Base-by-base conservation (phyloP, 306 rosid species). In the Mimosa pudica region DNA sequence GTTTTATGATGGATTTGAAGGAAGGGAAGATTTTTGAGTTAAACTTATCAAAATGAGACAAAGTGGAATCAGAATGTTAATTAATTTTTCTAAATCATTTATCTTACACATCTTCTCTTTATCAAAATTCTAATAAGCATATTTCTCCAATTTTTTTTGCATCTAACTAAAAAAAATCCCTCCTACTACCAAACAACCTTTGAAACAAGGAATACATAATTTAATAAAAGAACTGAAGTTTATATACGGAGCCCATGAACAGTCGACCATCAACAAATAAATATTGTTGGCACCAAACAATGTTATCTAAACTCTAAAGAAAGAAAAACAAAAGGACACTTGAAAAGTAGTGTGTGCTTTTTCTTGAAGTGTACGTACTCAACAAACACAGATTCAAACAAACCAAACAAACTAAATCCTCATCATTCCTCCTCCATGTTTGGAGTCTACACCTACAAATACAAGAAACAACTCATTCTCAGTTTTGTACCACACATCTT, bases 351-450 rank as follows among this genome's bases (percentile, higher is more conserved):
- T 10, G 52, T 44, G 73, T 36, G 71, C 54, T 44, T 69, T 69
- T 52, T 44, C 73, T 69, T 69, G 36, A 69, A 69, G 73, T 18
- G 38, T 20, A 69, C 54, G 72, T 69, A 44, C 55, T 45, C 72
- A 68, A 68, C 72, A 41, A n/a, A 68, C 51, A n/a, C 33, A 18
- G 2, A 1, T 30, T 32, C 69, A 63, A 68, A 41, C 51, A 41
- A 68, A 69, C 74, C 1, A 46, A 70, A 70, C 14, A 70, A 70
- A 20, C 33, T 45, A 14, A 7, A 5, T 38, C 10, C n/a, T 6
- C 17, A 16, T 6, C 17, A 16, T 64, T 66, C 4, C n/a, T 14
- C 41, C 70, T 64, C 46, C 70, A 13, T 13, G 45, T 14, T 64
- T 14, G 45, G 10, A 64, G 30, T 38, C 13, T 57, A 18, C 3